Base-by-base conservation (phyloP, 2,329 filamentous ascomycete genomes). In the Fusarium sp. region DNA sequence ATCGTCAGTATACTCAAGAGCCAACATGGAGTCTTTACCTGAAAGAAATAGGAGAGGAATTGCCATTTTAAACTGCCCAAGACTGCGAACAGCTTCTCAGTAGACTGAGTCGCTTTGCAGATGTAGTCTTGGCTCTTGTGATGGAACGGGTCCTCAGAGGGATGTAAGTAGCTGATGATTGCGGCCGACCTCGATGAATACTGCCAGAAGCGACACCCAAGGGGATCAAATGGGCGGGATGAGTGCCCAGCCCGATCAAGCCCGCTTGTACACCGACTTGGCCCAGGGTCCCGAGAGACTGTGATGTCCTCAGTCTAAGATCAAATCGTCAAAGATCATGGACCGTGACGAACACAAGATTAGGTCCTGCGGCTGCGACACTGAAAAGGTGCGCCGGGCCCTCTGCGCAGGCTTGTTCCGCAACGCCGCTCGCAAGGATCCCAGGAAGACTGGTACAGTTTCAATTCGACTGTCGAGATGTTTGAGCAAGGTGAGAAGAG, bases 81-180 rank as follows among this genome's bases (percentile, higher is more conserved):
- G 16, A 18, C 6, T 18, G 6, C 6, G 9, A 42, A 24, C 15
- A 24, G 10, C 6, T 18, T 12, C 38, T 15, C 13, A 2, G 13
- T 12, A 39, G 13, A 9, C 13, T 7, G 15, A 24, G n/a, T 16
- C 26, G 15, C 24, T 45, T 6, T 22, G 24, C 2, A 42, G 9
- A 18, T 18, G 2, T 4, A 24, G n/a, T 3, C 15, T 42, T 42
- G 39, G 11, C n/a, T 24, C n/a, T 41, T 6, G 39, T 11, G 14
- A 24, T 4, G n/a, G 15, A 42, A 5, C 2, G 39, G 15, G 0
- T 16, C 10, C n/a, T 12, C 6, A 42, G n/a, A 13, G 0, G 5
- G 6, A 42, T 42, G 15, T 7, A 42, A 24, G n/a, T 7, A 18
- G 24, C 18, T 4, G 5, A 28, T 14, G 18, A 3, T 9, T 13